Evolutionary conservation across 2,329 filamentous ascomycete species (phyloP), one percentile per base, ranked within the genome.

Genomic region (Pyricularia sp.): DNA sequence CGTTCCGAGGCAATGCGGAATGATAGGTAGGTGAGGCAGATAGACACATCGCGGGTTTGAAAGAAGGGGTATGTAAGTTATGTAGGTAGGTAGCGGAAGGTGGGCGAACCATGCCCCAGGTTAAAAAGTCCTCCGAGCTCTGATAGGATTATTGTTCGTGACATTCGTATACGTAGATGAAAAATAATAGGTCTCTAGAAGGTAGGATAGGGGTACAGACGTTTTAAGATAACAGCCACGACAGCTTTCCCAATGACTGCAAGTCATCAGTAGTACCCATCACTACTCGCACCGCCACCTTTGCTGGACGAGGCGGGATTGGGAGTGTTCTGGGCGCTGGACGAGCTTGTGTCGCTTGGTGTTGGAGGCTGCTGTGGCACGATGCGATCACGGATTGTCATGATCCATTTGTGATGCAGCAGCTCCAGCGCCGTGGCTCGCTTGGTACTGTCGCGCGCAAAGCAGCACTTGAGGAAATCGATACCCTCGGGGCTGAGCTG

Each of bases 401-500:
- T 86, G 72, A 90, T 90, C 95, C 95, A 99, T 76, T 97, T 93
- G 78, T 98, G 94, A 78, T 97, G 93, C 69, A 99, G 83, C 70
- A 99, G 81, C 78, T 98, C 95, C 1, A 94, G 89, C 1, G 95
- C 94, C 36, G 90, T 92, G 23, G 92, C 89, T 70, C 95, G 84
- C 76, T 89, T 89, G 71, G 84, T 85, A 2, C 95, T 93, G 78
- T 98, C 93, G 25, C 92, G 86, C 70, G 92, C 86, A 76, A 99
- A 98, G 82, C 94, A 98, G 72, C 87, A 88, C 74, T 87, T 88
- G 72, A 99, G 79, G 76, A 99, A 98, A 77, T 98, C 93, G 72
- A 97, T 89, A 26, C 95, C 95, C 69, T 88, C 80, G 0, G 90
- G 86, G 75, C 92, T 95, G 72, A 99, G 86, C 79, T 98, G 94